Evolutionary conservation across 2,329 filamentous ascomycete species (phyloP), one percentile per base, ranked within the genome.

Genomic region (Monosporascus cannonballus): DNA sequence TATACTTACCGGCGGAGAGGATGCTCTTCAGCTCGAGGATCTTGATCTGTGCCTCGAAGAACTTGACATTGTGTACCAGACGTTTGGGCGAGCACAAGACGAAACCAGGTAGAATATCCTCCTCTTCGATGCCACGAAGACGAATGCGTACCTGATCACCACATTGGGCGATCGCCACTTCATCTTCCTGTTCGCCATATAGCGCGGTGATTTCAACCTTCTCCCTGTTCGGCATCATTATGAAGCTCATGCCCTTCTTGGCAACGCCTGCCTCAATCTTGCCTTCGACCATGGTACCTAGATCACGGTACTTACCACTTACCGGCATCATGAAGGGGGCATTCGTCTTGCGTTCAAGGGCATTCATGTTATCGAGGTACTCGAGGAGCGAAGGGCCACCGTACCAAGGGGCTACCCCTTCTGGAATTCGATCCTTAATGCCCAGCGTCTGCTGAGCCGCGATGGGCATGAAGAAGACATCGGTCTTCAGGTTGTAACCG

Each of bases 261-360:
- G 96, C 79, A 47, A 96, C 88, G 69, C 91, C 93, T 18, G 92
- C 89, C 73, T 99, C 94, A 59, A 99, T 89, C 79, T 96, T 96
- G 61, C 94, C 94, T 75, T 99, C 95, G 42, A 96, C 83, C 82
- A 99, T 91, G 56, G 94, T 99, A 64, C 94, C 94, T 80, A 99
- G 87, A 69, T 99, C 95, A 64, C 89, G 84, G 77, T 97, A 99
- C 75, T 99, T 99, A 72, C 90, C 90, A 58, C 89, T 89, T 59
- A 99, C 81, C 8, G 94, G 89, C 92, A 99, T 96, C 94, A 99
- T 97, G 80, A 99, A 97, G 9, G 94, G 93, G 2, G 94, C 94
- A 64, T 96, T 96, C 64, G 96, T 74, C 78, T 97, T 99, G 64
- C 94, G 90, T 71, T 99, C 93, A 39, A 96, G 81, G 14, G 93